Evolutionary conservation across 345 rosid genomes (phyloP).

Genomic region (Hibiscus trionum): DNA sequence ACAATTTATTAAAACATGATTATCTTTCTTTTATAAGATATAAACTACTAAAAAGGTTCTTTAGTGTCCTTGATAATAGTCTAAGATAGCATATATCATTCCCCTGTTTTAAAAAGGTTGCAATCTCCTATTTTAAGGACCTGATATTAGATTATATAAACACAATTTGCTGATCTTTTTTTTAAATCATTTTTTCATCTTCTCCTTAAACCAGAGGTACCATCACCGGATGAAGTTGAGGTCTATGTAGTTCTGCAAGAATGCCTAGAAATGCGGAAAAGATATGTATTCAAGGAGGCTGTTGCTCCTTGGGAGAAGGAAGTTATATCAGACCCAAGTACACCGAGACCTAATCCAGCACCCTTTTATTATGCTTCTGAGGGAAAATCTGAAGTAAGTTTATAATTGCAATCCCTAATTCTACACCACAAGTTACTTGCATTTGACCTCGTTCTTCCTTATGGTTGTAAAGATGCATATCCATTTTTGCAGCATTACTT

Average conservation of each 20-base stretch:
- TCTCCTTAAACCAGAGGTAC: conserved; percentile 45
- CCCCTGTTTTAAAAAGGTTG: background rate
- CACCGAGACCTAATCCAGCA: conserved; percentile 89
- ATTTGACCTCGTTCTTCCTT: background rate
- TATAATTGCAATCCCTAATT: background rate
- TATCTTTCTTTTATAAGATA: background rate
- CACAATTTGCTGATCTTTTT: background rate
- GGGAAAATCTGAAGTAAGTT: conserved; percentile 76
- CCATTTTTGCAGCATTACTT: conserved; percentile 64
- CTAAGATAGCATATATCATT: background rate
- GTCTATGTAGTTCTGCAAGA: conserved; percentile 75
- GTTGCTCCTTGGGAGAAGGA: conserved; percentile 97
- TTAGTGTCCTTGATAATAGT: background rate
- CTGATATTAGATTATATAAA: background rate
- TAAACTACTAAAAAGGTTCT: background rate
- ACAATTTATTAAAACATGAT: background rate
- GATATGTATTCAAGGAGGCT: conserved; percentile 74
- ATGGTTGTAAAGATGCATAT: conserved; percentile 4
- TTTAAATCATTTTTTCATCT: background rate
- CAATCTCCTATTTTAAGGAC: background rate
- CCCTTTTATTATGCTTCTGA: conserved; percentile 76
- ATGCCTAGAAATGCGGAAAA: conserved; percentile 84
- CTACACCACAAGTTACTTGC: background rate
- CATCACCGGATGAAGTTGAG: conserved; percentile 81
- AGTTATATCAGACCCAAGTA: conserved; percentile 91